Base-by-base conservation (phyloP, 495 filamentous ascomycete genomes). In the Podospora fimiseda region DNA sequence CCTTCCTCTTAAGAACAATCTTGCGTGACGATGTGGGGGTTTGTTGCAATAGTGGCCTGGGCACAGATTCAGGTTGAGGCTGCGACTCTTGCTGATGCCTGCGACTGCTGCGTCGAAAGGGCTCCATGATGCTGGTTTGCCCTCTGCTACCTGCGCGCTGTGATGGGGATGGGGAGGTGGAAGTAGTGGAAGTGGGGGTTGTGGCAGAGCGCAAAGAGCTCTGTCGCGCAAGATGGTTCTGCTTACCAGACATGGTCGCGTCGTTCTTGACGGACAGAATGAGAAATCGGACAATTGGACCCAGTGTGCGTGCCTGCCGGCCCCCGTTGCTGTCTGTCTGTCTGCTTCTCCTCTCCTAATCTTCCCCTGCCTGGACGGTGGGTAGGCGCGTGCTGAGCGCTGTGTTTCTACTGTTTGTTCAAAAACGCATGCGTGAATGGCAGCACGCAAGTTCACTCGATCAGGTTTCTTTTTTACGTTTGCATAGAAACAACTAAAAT, bases 231-330 rank as follows among this genome's bases (percentile, higher is more conserved):
- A 23, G 43, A 47, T 52, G 60, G 14, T 58, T 62, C 20, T 56
- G 61, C 63, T 68, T 68, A 68, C 65, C 65, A 56, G 65, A 68
- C 65, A 68, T 68, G 27, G 54, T 56, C 48, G 57, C 53, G 51
- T 51, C 53, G 43, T 47, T 36, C 27, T 36, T 44, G 50, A 51
- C 58, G 37, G 42, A 22, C 42, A 49, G 36, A 53, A 49, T 47
- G 49, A 46, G 39, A 36, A 41, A 48, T 14, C 14, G 23, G 44
- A n/a, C 44, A 47, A 47, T 47, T 20, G 44, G 24, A 14, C 20
- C 20, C 27, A 11, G 27, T 33, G 27, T 33, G 27, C 27, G 27
- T 33, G 27, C 27, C 27, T 33, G 27, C 27, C 27, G 27, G 27
- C 27, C 6, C 27, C 27, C 27, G 27, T 33, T 33, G 27, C 27